Evolutionary conservation across 305 asterid genomes (phyloP), one percentile per base, ranked within the genome.

Genomic region (Fraxinus paxiana): DNA sequence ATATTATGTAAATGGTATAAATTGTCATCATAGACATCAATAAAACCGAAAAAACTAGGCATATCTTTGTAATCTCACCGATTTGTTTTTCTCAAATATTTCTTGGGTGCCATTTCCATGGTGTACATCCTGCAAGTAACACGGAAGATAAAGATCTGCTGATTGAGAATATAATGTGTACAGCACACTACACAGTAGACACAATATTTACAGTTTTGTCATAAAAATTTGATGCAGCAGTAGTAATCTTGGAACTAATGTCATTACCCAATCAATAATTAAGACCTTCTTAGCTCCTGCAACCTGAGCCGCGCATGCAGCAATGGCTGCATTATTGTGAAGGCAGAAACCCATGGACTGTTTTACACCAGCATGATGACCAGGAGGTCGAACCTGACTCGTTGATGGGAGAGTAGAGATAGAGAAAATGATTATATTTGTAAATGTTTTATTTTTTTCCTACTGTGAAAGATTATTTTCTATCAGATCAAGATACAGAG

Each of bases 41-140:
- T 81, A n/a, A 79, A 74, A 71, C 28, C 10, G 8, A 81, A 85
- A 76, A 46, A 81, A 63, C 43, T 76, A 28, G 34, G 38, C 73
- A 76, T 67, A 63, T 73, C 18, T 26, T 69, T 30, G 61, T 70
- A 48, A 72, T 78, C 99, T 80, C 77, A 96, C 98, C 85, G 97
- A 94, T 88, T 91, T 92, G 88, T 87, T 90, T 82, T 85, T 88
- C 83, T 96, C 95, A 86, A 94, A 96, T 86, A 96, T 92, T 90
- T 96, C 98, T 86, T 96, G 99, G 74, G 99, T 96, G 79, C 99
- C 99, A 84, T 96, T 96, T 79, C 99, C 99, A 70, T 96, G 99
- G 89, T 96, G 99, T 54, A 96, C 99, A 88, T 96, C 99, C 99
- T 96, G 91, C 78, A 72, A 83, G 81, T 56, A 80, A 81, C 41